Base-by-base conservation (phyloP, 345 rosid species). In the Rhodamnia rubescens region DNA sequence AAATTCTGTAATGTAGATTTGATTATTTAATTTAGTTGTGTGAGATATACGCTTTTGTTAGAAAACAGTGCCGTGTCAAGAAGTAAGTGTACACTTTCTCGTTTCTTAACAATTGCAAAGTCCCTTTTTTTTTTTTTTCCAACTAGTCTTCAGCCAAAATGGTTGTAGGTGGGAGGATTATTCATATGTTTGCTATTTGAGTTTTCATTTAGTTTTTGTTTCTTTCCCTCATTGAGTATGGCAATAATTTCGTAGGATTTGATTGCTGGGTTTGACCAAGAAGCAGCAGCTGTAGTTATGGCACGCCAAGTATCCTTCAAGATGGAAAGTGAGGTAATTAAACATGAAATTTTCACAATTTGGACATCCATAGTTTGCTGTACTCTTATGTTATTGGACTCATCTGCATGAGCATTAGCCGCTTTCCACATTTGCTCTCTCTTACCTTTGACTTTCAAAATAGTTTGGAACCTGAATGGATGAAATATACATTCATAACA, bases 191-290 rank as follows among this genome's bases (percentile, higher is more conserved):
- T 36, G 47, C 26, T 18, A 69, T 18, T 54, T 69, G 47, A 69
- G 47, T 20, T 75, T 56, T 61, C 11, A 4, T 74, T 26, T 59
- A 32, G 53, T 85, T 12, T 85, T 82, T 20, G 5, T n/a, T 82
- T 80, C 82, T 74, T 64, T 59, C 47, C 40, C 58, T 82, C 84
- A 27, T n/a, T n/a, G 57, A 20, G 29, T 75, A 36, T 42, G 58
- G 54, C 7, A 53, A 16, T 86, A 88, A 82, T 88, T 75, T 81
- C 91, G 69, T 87, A 97, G 99, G 99, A 97, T 86, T 91, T 97
- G 93, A 91, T 91, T 85, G 90, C 98, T 87, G 99, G 99, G 57
- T 97, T 97, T 92, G 99, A 97, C 90, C 99, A 97, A 93, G 99
- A 97, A 94, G 98, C 99, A 87, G 98, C 99, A 88, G 98, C 93